Base-by-base conservation (phyloP, 208 protist species). In the Angomonas deanei region DNA sequence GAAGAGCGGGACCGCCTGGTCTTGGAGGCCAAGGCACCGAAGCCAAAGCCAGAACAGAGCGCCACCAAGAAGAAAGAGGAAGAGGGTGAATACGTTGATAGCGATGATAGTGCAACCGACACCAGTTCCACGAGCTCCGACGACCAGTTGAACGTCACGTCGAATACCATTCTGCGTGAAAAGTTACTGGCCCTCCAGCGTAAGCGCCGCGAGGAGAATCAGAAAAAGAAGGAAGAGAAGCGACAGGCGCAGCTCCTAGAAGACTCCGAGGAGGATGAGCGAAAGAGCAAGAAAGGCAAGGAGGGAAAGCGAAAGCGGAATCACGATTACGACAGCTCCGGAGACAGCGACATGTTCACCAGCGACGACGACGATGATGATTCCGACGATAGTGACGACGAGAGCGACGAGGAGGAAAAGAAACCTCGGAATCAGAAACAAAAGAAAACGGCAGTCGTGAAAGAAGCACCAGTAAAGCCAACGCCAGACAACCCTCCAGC, bases 171-270 rank as follows among this genome's bases (percentile, higher is more conserved):
- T n/a, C 36, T 42, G 11, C 36, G 36, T 42, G 11, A 42, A 15
- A 8, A 15, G 11, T 15, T 42, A 15, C 11, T n/a, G 36, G 36
- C 36, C 15, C 36, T 42, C 15, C 36, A 42, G 15, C 8, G 15
- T 8, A 15, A 8, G 15, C 36, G 36, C 15, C 36, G 36, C 8
- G 36, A 42, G 36, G 36, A 8, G 8, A 8, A 26, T 53, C 11
- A 26, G 19, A 26, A 26, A 26, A n/a, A 5, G 23, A 5, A 53
- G 23, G 69, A 78, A 27, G 76, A 74, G 24, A 60, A 74, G 32
- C 33, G 57, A 1, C 64, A 80, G 42, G 57, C 19, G 15, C 59
- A 59, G 32, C 42, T 75, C 6, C 38, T 62, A 33, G 63, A 62
- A 8, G 59, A 59, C 3, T 19, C 56, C n/a, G 64, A 63, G 15